A percentile compares a stretch with the other conserved stretches of the same genome.
Conservation (phyloP, 139 green algal species). For the Picochlorum sp. region DNA sequence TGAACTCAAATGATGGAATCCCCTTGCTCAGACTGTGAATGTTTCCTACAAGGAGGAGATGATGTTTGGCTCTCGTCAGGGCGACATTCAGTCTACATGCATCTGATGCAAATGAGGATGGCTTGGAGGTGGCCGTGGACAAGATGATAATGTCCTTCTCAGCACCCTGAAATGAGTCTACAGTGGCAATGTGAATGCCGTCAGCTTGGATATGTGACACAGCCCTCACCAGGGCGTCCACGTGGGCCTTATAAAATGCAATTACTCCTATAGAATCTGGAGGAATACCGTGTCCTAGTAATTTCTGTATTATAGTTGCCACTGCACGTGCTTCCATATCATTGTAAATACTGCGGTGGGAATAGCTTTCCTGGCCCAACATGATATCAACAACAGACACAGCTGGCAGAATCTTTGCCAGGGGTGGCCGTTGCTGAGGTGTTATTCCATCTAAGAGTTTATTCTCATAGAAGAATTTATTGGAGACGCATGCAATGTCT, state of each 20-base stretch:
- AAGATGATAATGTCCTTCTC: conserved; percentile 76
- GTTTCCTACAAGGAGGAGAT: conserved; percentile 59
- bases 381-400: conserved; percentile 43
- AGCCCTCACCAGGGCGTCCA: background rate
- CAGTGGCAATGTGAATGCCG: conserved; percentile 55
- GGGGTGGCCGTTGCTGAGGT: conserved; percentile 29
- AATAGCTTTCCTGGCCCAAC: conserved; percentile 22
- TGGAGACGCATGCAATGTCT: conserved; percentile 51
- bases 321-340: conserved; percentile 42
- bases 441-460: conserved; percentile 53
- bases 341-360: conserved; percentile 44
- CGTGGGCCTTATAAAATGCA: conserved; percentile 72
- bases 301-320: conserved; percentile 20
- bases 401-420: conserved; percentile 47
- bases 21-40: conserved; percentile 23
- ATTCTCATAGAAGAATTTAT: conserved; percentile 67
- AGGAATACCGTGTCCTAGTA: conserved; percentile 23
- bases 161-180: conserved; percentile 81
- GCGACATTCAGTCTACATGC: conserved; percentile 65
- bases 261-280: conserved; percentile 56
- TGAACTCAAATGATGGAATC: conserved; percentile 14
- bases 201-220: background rate
- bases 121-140: conserved; percentile 49
- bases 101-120: conserved; percentile 26
- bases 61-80: conserved; percentile 51